Evolutionary conservation across 805 yeast species (phyloP).

Genomic region (Teunomyces stri): DNA sequence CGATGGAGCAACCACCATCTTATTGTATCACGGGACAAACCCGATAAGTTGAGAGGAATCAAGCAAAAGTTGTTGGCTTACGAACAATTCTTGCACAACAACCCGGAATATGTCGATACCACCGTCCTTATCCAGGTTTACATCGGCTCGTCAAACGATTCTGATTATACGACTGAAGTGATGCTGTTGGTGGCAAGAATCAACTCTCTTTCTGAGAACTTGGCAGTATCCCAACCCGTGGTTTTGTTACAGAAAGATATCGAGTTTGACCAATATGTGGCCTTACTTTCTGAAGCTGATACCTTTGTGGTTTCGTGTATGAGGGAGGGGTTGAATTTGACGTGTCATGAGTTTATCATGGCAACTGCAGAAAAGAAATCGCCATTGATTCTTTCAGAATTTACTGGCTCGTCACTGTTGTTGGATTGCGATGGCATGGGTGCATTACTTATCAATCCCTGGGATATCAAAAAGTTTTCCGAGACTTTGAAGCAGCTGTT

Average conservation of each 20-base stretch:
- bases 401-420: conserved; percentile 89
- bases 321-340: conserved; percentile 95
- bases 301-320: conserved; percentile 83
- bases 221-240: conserved; percentile 77
- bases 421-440: conserved; percentile 54
- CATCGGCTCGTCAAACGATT: conserved; percentile 52
- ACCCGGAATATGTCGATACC: conserved; percentile 67
- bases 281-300: conserved; percentile 82
- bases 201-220: conserved; percentile 70
- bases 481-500: conserved; percentile 63
- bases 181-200: conserved; percentile 80
- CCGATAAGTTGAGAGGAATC: conserved; percentile 84
- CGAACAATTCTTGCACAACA: conserved; percentile 66
- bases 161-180: conserved; percentile 69
- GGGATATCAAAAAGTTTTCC: conserved; percentile 73
- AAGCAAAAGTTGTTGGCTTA: conserved; percentile 85
- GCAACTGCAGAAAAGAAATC: conserved; percentile 71
- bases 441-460: conserved; percentile 81
- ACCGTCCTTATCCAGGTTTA: conserved; percentile 85
- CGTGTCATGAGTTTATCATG: conserved; percentile 90
- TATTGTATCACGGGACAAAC: conserved; percentile 84
- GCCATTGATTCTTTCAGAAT: conserved; percentile 85
- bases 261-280: conserved; percentile 85
- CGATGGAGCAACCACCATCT: conserved; percentile 73
- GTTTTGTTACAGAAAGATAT: conserved; percentile 85